A percentile compares a stretch with the other conserved stretches of the same genome.
phyloP scores from a whole-genome alignment of 257 asterid genomes.

The Gynochthodes officinalis region DNA sequence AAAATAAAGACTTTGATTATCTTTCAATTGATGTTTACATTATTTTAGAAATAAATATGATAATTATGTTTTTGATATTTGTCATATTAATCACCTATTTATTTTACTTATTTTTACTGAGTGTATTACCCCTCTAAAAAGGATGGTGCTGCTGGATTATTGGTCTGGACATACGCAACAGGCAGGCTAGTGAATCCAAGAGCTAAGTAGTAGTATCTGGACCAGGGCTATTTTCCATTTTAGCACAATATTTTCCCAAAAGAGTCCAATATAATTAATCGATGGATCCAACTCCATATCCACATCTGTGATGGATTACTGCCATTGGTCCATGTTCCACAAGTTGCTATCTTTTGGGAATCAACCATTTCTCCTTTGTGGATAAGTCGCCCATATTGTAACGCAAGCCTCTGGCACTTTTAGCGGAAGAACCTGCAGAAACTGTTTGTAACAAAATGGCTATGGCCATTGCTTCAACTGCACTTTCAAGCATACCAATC shows the following conservation, averaged over 20 bases:
- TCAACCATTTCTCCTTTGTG: slow-evolving; percentile 21
- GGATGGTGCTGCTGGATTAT: too few relatives aligned
- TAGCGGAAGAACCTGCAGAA: neutral
- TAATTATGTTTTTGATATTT: too few relatives aligned
- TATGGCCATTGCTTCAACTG: slow-evolving; percentile 46
- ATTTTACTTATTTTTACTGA: too few relatives aligned
- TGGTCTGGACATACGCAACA: too few relatives aligned
- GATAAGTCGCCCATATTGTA: slow-evolving; percentile 32
- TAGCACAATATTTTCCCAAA: neutral
- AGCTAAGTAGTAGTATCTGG: neutral
- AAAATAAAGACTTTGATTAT: too few relatives aligned
- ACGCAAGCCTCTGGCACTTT: neutral
- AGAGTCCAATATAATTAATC: neutral
- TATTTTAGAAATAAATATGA: too few relatives aligned
- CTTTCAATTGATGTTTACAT: too few relatives aligned
- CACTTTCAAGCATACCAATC: slow-evolving; percentile 43
- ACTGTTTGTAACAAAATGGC: slow-evolving; percentile 37
- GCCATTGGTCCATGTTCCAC: slow-evolving; percentile 20
- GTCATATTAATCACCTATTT: too few relatives aligned
- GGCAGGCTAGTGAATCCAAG: too few relatives aligned
- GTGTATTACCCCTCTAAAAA: too few relatives aligned
- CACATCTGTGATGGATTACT: slow-evolving; percentile 6
- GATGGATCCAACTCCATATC: neutral
- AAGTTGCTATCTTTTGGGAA: slow-evolving; percentile 7
- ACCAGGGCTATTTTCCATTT: neutral